Evolutionary conservation across 371 early-diverging fungal genomes (phyloP), one percentile per base, ranked within the genome.

Genomic region (Conidiobolus incongruus): DNA sequence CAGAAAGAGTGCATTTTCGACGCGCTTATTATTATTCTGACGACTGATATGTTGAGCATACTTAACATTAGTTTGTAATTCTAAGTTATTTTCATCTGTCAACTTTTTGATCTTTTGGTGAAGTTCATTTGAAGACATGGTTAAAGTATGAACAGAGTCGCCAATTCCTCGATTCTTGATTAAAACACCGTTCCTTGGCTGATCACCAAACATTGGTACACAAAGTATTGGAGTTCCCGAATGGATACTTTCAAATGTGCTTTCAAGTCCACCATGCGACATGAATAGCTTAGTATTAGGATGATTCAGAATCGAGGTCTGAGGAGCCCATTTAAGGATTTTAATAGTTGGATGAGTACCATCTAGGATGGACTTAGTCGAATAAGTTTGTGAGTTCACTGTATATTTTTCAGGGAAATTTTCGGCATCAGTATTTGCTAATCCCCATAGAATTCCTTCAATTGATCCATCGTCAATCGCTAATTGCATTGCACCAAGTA

Each of bases 401-500:
- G 15, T 10, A n/a, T 16, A 4, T n/a, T 4, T 34, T 34, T 10
- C 16, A 20, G 38, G 38, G 22, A 37, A 37, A 21, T 37, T 22
- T 10, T 8, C 8, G 6, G 11, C 10, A 8, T 15, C 7, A 21
- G 38, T 37, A 15, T 22, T 17, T 37, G 38, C 31, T 30, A 24
- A 37, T 29, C 45, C 45, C 45, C 45, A 45, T 4, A 36, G 29
- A 11, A 29, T 28, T 10, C 45, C 45, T 17, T 45, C 45, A n/a
- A 46, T 30, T 20, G 34, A 21, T 10, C 24, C 24, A 11, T 38
- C 33, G n/a, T 46, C 30, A 6, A 46, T 30, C 15, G 33, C 29
- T 30, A 39, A 40, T 15, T n/a, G n/a, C 26, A 34, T 4, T 1
- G 24, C 28, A 5, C 13, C 21, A 11, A 46, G 7, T 12, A 46